These are phyloP conservation scores for Solanum tarijense DNA, from an alignment of 257 asterid genomes.

Conservation along the genomic window DNA sequence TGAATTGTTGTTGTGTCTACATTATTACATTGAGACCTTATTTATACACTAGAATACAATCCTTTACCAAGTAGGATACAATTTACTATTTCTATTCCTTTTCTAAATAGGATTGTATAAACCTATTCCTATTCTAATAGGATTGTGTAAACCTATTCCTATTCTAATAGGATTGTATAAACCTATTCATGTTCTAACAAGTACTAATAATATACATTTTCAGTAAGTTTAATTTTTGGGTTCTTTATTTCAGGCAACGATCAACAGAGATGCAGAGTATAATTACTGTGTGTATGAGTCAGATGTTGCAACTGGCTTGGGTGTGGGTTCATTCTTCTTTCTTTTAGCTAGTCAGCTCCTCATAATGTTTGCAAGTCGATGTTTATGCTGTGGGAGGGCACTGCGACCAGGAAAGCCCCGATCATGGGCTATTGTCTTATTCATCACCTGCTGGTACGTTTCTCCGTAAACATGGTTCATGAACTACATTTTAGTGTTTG, in stretches of 20 bases:
- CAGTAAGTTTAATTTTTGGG: not conserved
- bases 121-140: too few relatives aligned
- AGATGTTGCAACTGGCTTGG: constrained; percentile 63
- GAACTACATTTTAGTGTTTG: not conserved
- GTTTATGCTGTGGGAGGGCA: constrained; percentile 81
- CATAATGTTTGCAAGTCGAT: constrained; percentile 49
- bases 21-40: too few relatives aligned
- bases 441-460: constrained; percentile 71
- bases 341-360: constrained; percentile 62
- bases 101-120: too few relatives aligned
- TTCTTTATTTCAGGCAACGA: constrained; percentile 25
- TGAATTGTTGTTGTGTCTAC: too few relatives aligned
- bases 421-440: constrained; percentile 54
- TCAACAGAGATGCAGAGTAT: constrained; percentile 11
- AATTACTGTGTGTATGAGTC: constrained; percentile 56
- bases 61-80: too few relatives aligned
- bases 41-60: too few relatives aligned
- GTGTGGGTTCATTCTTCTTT: constrained; percentile 51
- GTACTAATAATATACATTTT: not conserved
- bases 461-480: not conserved
- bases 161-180: too few relatives aligned
- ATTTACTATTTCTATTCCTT: too few relatives aligned
- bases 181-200: too few relatives aligned
- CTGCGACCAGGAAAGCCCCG: constrained; percentile 60
- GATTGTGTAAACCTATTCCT: too few relatives aligned